Conservation (phyloP, 225 moss, liverwort and hornwort genomes). For the Pleurozium schreberi region DNA sequence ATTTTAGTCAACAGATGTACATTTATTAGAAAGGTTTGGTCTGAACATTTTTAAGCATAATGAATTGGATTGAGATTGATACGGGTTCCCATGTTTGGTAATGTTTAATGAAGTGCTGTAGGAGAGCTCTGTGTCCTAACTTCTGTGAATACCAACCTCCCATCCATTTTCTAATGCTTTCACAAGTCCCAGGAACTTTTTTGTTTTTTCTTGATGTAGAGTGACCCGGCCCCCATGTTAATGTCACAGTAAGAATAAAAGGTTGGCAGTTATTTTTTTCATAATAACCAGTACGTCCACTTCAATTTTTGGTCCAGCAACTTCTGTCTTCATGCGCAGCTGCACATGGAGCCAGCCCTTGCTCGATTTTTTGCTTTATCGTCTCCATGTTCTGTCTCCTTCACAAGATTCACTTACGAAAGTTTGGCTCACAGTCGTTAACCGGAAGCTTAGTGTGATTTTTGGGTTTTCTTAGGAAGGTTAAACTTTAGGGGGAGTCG, state of each 20-base stretch:
- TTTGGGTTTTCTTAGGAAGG: not conserved
- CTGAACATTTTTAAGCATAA: not conserved
- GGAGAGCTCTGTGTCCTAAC: not conserved
- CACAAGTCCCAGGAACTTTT: not conserved
- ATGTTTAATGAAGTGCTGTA: not conserved
- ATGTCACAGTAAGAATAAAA: not conserved
- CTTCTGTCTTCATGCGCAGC: not conserved
- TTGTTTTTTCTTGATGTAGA: not conserved
- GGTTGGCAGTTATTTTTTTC: not conserved
- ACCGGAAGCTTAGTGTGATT: not conserved
- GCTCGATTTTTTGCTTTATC: not conserved
- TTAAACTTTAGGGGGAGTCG: not conserved
- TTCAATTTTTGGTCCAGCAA: not conserved
- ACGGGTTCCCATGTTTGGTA: not conserved
- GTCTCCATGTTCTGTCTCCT: not conserved
- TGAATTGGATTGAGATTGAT: not conserved
- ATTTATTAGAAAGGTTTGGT: slow-evolving; percentile 1
- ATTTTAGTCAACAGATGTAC: slow-evolving; percentile 5
- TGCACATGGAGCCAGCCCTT: not conserved
- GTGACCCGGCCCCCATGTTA: not conserved
- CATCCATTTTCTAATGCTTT: not conserved
- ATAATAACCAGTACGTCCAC: not conserved
- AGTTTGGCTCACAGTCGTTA: not conserved
- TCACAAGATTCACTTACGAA: not conserved
- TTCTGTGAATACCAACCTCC: not conserved